phyloP scores from a whole-genome alignment of 1,284 basidiomycete genomes.

The Malassezia sympodialis region DNA sequence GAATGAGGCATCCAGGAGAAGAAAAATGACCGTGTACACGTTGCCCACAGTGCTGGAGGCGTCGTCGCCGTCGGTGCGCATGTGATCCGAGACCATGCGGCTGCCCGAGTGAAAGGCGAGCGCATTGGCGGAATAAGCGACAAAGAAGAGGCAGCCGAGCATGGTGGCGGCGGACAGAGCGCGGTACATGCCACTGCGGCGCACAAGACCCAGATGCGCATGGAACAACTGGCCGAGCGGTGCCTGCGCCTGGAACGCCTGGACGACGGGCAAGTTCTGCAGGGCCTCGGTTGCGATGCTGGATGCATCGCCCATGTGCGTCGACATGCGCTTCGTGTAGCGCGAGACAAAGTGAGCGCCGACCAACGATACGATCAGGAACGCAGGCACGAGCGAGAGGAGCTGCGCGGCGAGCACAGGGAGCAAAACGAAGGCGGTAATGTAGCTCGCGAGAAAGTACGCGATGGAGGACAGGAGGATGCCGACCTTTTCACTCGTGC shows the following conservation, averaged over 20 bases:
- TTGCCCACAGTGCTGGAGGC: conserved; percentile 19
- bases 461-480: conserved; percentile 30
- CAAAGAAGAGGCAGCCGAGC: conserved; percentile 34
- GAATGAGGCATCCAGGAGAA: conserved; percentile 36
- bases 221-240: conserved; percentile 28
- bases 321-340: conserved; percentile 25
- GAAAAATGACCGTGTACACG: conserved; percentile 40
- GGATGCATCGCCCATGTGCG: conserved; percentile 27
- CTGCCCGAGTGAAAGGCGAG: conserved; percentile 34
- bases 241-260: conserved; percentile 29
- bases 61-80: conserved; percentile 1
- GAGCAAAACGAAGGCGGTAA: conserved; percentile 31
- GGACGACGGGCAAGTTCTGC: conserved; percentile 30
- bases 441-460: conserved; percentile 33
- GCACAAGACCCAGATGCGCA: conserved; percentile 27
- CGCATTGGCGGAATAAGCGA: conserved; percentile 37
- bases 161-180: conserved; percentile 27
- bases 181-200: conserved; percentile 25
- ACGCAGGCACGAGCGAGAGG: conserved; percentile 29
- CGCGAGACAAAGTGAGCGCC: conserved; percentile 26
- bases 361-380: conserved; percentile 24
- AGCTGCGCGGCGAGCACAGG: conserved; percentile 30
- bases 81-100: conserved; percentile 25
- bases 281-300: conserved; percentile 30
- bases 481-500: conserved; percentile 37